Evolutionary conservation across 139 green algal genomes (phyloP), one percentile per base, ranked within the genome.

Genomic region (Coelastrella sp.): DNA sequence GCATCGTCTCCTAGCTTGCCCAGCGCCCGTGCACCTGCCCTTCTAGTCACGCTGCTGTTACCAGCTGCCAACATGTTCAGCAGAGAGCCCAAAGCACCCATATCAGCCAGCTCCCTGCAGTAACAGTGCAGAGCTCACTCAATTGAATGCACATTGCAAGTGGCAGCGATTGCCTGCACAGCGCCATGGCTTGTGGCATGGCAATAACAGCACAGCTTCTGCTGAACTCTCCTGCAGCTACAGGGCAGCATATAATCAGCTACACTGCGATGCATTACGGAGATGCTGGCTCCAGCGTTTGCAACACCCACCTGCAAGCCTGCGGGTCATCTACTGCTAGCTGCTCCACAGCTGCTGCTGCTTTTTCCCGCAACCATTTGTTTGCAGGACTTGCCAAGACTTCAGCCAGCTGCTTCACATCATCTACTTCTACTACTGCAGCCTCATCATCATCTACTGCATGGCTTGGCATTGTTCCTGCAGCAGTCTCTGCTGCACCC

Each of bases 41-140:
- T 71, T 19, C 92, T 68, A 5, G 81, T 87, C 10, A 73, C 81
- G 19, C 91, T 88, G 10, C 54, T 74, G 16, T 73, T 90, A 5
- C 73, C 89, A 7, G 10, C 90, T 13, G 86, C 57, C 87, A 96
- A 86, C 80, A 96, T 86, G 16, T 89, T 83, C 64, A 96, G 77
- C 56, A 96, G 80, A 2, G 87, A 73, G 56, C 85, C 86, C 57
- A 96, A 78, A 6, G 93, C 80, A 14, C 88, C 92, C 20, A 86
- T 66, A n/a, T 90, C 90, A 47, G 90, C 91, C 10, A 92, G 86
- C 5, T 93, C 91, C 89, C 93, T 94, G 82, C 82, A 89, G 19
- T 73, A 61, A 74, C 20, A 61, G 76, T 4, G 17, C 64, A 65
- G 47, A 47, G 8, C 71, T 77, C 5, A 80, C 22, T 17, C 22